Percentiles rank a stretch among this genome's conserved stretches.
phyloP scores from a whole-genome alignment of 495 filamentous ascomycete genomes.

The Eremomyces bilateralis region DNA sequence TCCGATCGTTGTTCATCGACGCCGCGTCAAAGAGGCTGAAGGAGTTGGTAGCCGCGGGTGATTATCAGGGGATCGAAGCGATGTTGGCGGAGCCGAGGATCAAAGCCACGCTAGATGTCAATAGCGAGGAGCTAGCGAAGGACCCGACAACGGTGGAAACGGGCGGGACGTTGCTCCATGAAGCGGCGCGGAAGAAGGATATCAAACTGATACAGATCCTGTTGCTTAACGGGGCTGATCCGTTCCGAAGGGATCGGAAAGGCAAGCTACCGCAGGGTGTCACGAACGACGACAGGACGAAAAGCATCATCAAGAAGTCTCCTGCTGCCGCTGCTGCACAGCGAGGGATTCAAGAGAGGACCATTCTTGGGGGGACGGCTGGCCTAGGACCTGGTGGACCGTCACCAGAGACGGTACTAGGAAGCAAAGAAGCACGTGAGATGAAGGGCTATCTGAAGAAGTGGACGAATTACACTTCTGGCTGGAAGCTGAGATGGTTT shows the following conservation, averaged over 20 bases:
- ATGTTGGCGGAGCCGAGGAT: constrained; percentile 67
- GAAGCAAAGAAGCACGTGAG: constrained; percentile 70
- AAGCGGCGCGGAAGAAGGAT: constrained; percentile 75
- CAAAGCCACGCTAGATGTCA: constrained; percentile 70
- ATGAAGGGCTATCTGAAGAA: constrained; percentile 99
- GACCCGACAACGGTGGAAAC: constrained; percentile 51
- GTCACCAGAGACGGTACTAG: constrained; percentile 34
- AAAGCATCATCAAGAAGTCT: constrained; percentile 73
- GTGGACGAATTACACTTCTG: constrained; percentile 95
- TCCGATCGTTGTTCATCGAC: constrained; percentile 77
- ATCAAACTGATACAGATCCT: constrained; percentile 68
- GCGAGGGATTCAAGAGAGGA: constrained; percentile 88
- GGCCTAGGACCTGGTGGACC: constrained; percentile 22
- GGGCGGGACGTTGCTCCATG: constrained; percentile 79
- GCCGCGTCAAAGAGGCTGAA: constrained; percentile 65
- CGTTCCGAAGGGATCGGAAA: constrained; percentile 82
- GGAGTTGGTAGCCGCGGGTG: constrained; percentile 40
- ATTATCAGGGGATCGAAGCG: constrained; percentile 58
- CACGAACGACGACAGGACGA: constrained; percentile 82
- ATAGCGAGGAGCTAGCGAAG: constrained; percentile 67
- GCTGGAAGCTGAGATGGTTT: constrained; percentile 94
- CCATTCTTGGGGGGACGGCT: constrained; percentile 50
- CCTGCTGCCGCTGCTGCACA: constrained; percentile 89
- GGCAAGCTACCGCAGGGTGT: constrained; percentile 93
- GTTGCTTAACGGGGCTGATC: constrained; percentile 89